phyloP scores from a whole-genome alignment of 1,139 yeast genomes.

The Petasospora fabianii region DNA sequence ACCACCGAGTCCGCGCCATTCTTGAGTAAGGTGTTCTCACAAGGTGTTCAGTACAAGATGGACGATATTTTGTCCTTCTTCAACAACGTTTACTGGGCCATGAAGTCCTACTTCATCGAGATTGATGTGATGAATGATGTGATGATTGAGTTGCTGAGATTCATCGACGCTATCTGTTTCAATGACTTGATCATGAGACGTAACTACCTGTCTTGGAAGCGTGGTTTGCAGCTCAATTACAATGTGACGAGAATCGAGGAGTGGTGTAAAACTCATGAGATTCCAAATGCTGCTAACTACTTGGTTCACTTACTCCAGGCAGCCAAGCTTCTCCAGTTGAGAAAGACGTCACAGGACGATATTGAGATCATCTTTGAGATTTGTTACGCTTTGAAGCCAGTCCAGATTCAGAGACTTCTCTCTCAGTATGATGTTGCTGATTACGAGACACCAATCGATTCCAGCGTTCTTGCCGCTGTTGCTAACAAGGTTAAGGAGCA shows the following conservation, averaged over 20 bases:
- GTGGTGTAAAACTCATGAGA: slow-evolving; percentile 96
- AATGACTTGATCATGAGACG: slow-evolving; percentile 95
- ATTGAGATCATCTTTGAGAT: slow-evolving; percentile 91
- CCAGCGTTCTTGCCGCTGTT: slow-evolving; percentile 76
- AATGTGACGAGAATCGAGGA: slow-evolving; percentile 95
- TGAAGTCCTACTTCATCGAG: slow-evolving; percentile 89
- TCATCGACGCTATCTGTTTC: slow-evolving; percentile 92
- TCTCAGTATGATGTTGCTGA: slow-evolving; percentile 91
- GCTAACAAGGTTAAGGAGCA: slow-evolving; percentile 78
- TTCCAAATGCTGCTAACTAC: slow-evolving; percentile 86
- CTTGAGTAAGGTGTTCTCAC: slow-evolving; percentile 78
- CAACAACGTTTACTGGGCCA: slow-evolving; percentile 89
- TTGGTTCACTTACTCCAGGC: slow-evolving; percentile 90
- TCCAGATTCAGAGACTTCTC: slow-evolving; percentile 89
- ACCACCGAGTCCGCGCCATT: slow-evolving; percentile 87
- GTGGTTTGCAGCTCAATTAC: slow-evolving; percentile 94
- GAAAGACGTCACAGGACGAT: slow-evolving; percentile 87
- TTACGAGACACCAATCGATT: slow-evolving; percentile 90
- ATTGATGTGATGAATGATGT: slow-evolving; percentile 82
- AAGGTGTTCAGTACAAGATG: slow-evolving; percentile 78
- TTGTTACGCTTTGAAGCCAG: slow-evolving; percentile 90
- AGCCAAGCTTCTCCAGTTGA: slow-evolving; percentile 86
- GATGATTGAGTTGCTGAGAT: slow-evolving; percentile 75
- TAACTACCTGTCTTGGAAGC: slow-evolving; percentile 93
- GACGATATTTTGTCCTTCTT: slow-evolving; percentile 89